Base-by-base conservation (phyloP, 2,329 filamentous ascomycete species). In the Ascochyta koolunga region DNA sequence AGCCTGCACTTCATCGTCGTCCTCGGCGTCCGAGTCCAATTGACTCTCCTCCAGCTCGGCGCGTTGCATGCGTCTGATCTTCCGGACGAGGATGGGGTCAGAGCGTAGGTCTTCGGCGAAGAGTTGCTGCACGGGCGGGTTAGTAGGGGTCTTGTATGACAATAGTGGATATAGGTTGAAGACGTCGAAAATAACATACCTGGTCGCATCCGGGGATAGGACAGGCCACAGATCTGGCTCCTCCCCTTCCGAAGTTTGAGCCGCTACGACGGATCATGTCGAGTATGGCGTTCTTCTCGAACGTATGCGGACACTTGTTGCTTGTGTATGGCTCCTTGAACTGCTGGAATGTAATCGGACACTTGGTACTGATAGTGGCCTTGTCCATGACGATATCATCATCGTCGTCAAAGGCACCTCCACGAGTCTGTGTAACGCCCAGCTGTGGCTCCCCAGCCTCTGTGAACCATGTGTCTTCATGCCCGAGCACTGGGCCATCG, bases 261-360 rank as follows among this genome's bases (percentile, higher is more conserved):
- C 39, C 35, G 19, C 68, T 71, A 6, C 51, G 46, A 3, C 70
- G 49, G 32, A 80, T 80, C 69, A 79, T 87, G 37, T 85, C 81
- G 21, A 83, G 52, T 33, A 93, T 87, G 0, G 85, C 84, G 1
- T 70, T 66, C 70, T 84, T 87, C 67, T 93, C 88, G 68, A 90
- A 93, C 0, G 83, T 86, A 70, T 93, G 89, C 50, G 83, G 86
- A 77, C 89, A 93, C 60, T 84, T 83, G 13, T 69, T 76, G 63
- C 84, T 89, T 50, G 83, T 89, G 65, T 84, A 86, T 0, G 89
- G 89, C 46, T 90, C 82, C 36, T 78, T 76, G 77, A 91, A 86
- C 38, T 82, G 78, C 45, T 79, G 78, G 60, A 91, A 77, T 0
- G 88, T 89, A 18, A 93, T 71, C 0, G 89, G 88, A 65, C 89